phyloP scores from a whole-genome alignment of 306 rosid genomes.

The Cicer bijugum region DNA sequence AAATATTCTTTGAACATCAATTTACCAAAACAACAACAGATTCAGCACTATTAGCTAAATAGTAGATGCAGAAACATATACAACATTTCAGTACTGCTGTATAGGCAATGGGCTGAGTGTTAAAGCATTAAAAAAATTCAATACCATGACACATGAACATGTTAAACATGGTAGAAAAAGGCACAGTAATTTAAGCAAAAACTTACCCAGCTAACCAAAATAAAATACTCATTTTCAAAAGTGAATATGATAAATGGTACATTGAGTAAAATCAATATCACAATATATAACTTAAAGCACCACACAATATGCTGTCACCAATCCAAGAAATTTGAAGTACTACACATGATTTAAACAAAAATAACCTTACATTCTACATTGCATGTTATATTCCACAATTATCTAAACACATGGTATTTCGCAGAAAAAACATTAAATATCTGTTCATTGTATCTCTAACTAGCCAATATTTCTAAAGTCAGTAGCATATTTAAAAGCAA shows the following conservation, averaged over 20 bases:
- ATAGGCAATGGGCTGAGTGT: background rate
- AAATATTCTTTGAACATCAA: conserved; percentile 33
- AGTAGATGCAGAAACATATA: conserved; percentile 2
- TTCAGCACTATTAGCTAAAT: background rate
- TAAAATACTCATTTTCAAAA: too few relatives aligned
- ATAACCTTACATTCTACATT: background rate
- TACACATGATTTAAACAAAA: background rate
- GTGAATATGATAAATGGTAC: too few relatives aligned
- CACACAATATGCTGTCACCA: background rate
- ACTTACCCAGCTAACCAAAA: too few relatives aligned
- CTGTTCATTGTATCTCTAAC: background rate
- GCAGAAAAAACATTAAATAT: background rate
- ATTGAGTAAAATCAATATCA: too few relatives aligned
- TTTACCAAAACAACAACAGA: conserved; percentile 17
- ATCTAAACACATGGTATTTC: background rate
- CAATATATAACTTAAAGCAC: background rate
- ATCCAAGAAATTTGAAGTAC: background rate
- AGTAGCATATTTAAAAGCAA: conserved; percentile 3
- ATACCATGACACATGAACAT: conserved; percentile 12
- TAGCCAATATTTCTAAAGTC: conserved; percentile 4
- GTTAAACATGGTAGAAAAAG: conserved; percentile 21
- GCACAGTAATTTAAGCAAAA: too few relatives aligned
- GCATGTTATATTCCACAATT: background rate
- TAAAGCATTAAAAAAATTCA: conserved; percentile 1
- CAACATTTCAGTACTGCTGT: background rate